phyloP scores from a whole-genome alignment of 1,139 yeast species.

The Lodderomyces margitis region DNA sequence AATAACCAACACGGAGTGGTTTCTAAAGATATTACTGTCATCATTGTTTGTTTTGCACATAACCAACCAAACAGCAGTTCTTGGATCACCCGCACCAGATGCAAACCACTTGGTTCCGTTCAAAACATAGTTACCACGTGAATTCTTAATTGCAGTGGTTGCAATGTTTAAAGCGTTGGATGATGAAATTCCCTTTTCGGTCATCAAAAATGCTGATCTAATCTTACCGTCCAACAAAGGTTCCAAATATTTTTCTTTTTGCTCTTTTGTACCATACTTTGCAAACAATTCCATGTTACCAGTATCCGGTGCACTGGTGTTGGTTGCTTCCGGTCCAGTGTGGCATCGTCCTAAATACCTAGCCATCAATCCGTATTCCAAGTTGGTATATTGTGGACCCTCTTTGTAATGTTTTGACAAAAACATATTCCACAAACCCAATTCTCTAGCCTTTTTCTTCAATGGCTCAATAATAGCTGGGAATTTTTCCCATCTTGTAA shows the following conservation, averaged over 20 bases:
- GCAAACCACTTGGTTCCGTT: constrained; percentile 78
- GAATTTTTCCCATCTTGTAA: constrained; percentile 46
- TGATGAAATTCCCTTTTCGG: constrained; percentile 64
- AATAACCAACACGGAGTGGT: constrained; percentile 60
- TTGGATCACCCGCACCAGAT: constrained; percentile 73
- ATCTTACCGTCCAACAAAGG: constrained; percentile 61
- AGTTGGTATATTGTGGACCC: constrained; percentile 63
- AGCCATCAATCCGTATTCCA: constrained; percentile 72
- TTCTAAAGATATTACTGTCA: constrained; percentile 37
- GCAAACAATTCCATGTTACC: constrained; percentile 74
- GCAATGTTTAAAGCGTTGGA: constrained; percentile 69
- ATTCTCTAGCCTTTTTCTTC: constrained; percentile 52
- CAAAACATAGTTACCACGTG: constrained; percentile 50
- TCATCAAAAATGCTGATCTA: constrained; percentile 69
- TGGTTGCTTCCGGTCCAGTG: constrained; percentile 63
- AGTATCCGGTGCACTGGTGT: constrained; percentile 70
- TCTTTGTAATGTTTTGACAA: constrained; percentile 55
- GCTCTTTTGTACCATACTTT: constrained; percentile 53
- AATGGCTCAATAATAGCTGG: constrained; percentile 55
- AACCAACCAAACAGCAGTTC: constrained; percentile 60
- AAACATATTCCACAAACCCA: constrained; percentile 68
- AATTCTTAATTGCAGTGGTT: constrained; percentile 44
- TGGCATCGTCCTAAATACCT: constrained; percentile 60
- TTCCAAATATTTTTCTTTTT: constrained; percentile 52
- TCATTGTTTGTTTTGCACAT: constrained; percentile 59